These are phyloP conservation scores for Gossypium stocksii DNA, from an alignment of 345 rosid genomes.

Conservation along the genomic window DNA sequence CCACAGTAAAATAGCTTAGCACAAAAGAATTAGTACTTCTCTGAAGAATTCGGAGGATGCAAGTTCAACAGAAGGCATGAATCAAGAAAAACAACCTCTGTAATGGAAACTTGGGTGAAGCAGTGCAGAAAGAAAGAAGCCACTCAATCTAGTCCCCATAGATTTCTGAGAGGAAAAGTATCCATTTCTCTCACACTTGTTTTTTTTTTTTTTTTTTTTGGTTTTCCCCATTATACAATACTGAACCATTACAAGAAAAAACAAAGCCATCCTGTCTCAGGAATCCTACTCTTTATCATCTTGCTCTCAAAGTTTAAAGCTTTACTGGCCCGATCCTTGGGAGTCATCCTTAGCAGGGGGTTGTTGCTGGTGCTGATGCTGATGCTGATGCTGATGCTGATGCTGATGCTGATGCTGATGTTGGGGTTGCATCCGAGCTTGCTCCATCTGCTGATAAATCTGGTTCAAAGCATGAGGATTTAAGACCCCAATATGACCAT, in stretches of 20 bases:
- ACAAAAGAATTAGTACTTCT: constrained; percentile 17
- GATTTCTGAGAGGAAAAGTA: constrained; percentile 34
- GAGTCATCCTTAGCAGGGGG: constrained; percentile 72
- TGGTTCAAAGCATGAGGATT: constrained; percentile 70
- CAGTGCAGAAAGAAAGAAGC: constrained; percentile 32
- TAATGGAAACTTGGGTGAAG: constrained; percentile 36
- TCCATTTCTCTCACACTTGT: constrained; percentile 14
- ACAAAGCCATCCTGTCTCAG: constrained; percentile 28
- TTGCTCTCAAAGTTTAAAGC: constrained; percentile 15
- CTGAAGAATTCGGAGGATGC: neutral
- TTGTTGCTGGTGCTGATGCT: constrained; percentile 32
- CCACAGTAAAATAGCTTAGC: constrained; percentile 30
- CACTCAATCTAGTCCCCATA: constrained; percentile 36
- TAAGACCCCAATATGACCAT: constrained; percentile 80
- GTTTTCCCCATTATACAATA: constrained; percentile 47
- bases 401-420: constrained; percentile 34
- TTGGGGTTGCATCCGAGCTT: constrained; percentile 49
- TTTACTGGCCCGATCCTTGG: constrained; percentile 80
- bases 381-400: constrained; percentile 36
- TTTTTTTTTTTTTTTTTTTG: neutral
- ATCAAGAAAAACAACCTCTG: constrained; percentile 35
- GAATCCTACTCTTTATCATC: constrained; percentile 29
- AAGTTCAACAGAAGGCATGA: constrained; percentile 14
- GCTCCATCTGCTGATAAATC: constrained; percentile 92
- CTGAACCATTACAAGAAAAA: constrained; percentile 32